These are phyloP conservation scores for Phytophthora sp. DNA, from an alignment of 352 stramenopile species.

Conservation along the genomic window DNA sequence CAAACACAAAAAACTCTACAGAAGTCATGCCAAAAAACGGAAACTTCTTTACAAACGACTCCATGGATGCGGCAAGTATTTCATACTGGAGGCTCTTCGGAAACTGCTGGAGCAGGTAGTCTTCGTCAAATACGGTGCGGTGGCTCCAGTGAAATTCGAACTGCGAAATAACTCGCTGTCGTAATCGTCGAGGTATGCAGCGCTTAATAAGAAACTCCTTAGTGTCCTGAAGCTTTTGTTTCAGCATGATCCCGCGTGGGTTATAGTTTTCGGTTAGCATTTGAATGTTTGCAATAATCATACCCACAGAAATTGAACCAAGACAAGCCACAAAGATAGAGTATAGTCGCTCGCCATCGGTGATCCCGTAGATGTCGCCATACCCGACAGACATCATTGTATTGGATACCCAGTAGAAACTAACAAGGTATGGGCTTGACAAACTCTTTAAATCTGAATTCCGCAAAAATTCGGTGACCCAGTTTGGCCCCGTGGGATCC, in stretches of 20 bases:
- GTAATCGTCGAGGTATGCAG: conserved; percentile 62
- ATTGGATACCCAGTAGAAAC: conserved; percentile 93
- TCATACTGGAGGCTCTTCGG: conserved; percentile 79
- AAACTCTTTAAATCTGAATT: conserved; percentile 49
- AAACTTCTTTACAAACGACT: conserved; percentile 78
- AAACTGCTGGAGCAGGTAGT: conserved; percentile 67
- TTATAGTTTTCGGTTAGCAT: conserved; percentile 94
- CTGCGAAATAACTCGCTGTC: conserved; percentile 76
- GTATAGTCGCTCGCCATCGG: conserved; percentile 79
- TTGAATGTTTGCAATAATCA: conserved; percentile 94
- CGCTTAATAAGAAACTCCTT: conserved; percentile 84
- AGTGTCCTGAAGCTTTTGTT: conserved; percentile 76
- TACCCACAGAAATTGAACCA: conserved; percentile 88
- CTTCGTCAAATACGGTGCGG: conserved; percentile 79
- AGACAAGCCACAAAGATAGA: conserved; percentile 87
- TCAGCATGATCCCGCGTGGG: conserved; percentile 71
- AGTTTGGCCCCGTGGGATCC: conserved; percentile 70
- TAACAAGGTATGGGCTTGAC: conserved; percentile 82
- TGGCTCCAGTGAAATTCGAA: conserved; percentile 85
- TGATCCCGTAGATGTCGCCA: conserved; percentile 89
- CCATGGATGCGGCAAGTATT: conserved; percentile 78
- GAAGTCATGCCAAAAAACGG: conserved; percentile 78
- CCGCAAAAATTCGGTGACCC: too few species aligned
- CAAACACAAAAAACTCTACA: conserved; percentile 79
- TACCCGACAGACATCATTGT: conserved; percentile 95